Base-by-base conservation (phyloP, 148 eudicot species). In the Spergularia bocconei region DNA sequence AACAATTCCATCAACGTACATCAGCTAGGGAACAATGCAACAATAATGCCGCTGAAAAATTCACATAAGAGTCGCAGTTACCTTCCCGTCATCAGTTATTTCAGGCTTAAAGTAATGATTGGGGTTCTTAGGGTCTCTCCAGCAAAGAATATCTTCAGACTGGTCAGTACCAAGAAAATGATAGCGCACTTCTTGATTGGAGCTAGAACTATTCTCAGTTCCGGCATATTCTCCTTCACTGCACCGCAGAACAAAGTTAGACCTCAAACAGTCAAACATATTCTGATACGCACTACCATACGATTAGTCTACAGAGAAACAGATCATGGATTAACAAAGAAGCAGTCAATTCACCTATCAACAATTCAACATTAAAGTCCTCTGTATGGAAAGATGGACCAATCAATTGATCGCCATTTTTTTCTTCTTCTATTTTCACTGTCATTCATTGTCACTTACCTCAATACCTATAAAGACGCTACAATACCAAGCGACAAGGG, bases 121-220 rank as follows among this genome's bases (percentile, higher is more conserved):
- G 8, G 98, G 97, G 77, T 91, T 90, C 39, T 88, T 92, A 16
- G 89, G 88, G 86, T 95, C 96, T 70, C 75, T 87, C 97, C 96
- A 91, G 79, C 98, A 94, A 75, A 94, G 81, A 64, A 94, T 84
- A 79, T 94, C 98, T 82, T 92, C 90, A 64, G 93, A 90, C 78
- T 95, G 97, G 83, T 90, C 87, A 12, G 98, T 92, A 58, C 98
- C 98, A 78, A 95, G 80, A 76, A 90, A 85, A 83, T 95, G 98
- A 75, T 95, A 95, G 76, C 86, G 88, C 29, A 87, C 38, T 79
- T 89, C 88, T 71, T 92, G 96, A 80, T 92, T 85, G 19, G 89
- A 72, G 82, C 89, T 95, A 55, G 84, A 79, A 74, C 88, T 82
- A 33, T 91, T 91, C 86, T 91, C 97, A 39, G 90, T 93, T 67